phyloP scores from a whole-genome alignment of 1,139 yeast species.

The Dujonia santamariae region DNA sequence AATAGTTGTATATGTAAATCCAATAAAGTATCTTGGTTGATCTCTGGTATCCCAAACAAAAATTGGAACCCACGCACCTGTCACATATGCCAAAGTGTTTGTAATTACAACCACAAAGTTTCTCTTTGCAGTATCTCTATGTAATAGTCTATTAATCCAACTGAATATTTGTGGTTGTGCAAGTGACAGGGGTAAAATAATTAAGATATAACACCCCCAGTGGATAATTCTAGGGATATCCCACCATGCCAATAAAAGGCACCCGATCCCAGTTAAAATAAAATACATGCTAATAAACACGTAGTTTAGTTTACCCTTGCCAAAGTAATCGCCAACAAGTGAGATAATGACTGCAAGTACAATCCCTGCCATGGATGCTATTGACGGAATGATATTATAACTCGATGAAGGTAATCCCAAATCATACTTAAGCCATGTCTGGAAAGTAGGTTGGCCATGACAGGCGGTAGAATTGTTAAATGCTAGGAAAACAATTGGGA shows the following conservation, averaged over 20 bases:
- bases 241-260: conserved; percentile 44
- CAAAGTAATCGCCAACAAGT: conserved; percentile 39
- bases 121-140: conserved; percentile 45
- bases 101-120: conserved; percentile 48
- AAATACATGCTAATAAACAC: conserved; percentile 35
- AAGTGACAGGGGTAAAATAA: conserved; percentile 45
- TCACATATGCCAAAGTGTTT: conserved; percentile 50
- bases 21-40: conserved; percentile 44
- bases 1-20: conserved; percentile 49
- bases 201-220: conserved; percentile 45
- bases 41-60: conserved; percentile 47
- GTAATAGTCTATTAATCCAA: conserved; percentile 49
- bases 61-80: conserved; percentile 46
- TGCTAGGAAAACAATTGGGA: conserved; percentile 45
- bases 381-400: conserved; percentile 50
- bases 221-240: conserved; percentile 45
- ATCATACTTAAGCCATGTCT: conserved; percentile 50
- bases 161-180: conserved; percentile 48
- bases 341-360: conserved; percentile 37
- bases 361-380: conserved; percentile 42
- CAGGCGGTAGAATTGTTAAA: conserved; percentile 49
- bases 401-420: conserved; percentile 33
- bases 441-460: conserved; percentile 45
- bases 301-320: conserved; percentile 37
- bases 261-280: conserved; percentile 34